A percentile compares a stretch with the other conserved stretches of the same genome.
Evolutionary conservation across 2,329 filamentous ascomycete genomes (phyloP).

Genomic region (Diplodia intermedia): DNA sequence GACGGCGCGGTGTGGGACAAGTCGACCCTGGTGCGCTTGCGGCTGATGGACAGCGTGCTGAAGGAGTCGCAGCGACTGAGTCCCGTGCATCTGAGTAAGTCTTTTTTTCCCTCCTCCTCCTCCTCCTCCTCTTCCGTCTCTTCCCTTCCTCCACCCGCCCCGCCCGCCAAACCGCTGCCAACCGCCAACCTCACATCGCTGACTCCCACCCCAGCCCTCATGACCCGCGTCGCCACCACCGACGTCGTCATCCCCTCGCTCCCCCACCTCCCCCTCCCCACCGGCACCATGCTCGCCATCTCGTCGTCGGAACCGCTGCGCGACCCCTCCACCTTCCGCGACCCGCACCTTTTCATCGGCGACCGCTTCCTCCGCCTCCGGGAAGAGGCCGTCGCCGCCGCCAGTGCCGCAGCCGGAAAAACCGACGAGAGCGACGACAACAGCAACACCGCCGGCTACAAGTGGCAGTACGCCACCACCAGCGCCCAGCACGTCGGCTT

Average conservation of each 20-base stretch:
- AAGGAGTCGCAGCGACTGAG: conserved; percentile 33
- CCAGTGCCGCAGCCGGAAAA: too few species aligned
- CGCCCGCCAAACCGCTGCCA: background rate
- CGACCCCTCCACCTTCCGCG: background rate
- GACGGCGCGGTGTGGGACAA: conserved; percentile 2
- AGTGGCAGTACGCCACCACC: conserved; percentile 12
- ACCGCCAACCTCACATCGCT: too few species aligned
- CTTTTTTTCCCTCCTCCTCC: too few species aligned
- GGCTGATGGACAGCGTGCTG: conserved; percentile 27
- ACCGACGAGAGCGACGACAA: too few species aligned
- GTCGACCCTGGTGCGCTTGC: background rate
- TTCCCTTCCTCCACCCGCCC: background rate
- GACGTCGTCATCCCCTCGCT: background rate
- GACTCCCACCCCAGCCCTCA: background rate
- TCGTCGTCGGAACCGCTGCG: background rate
- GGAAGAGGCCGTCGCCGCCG: too few species aligned
- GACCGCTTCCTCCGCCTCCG: background rate
- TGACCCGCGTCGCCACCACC: background rate
- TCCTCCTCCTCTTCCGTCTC: too few species aligned
- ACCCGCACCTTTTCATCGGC: background rate
- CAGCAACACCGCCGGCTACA: background rate
- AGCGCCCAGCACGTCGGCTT: background rate
- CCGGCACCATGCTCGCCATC: background rate
- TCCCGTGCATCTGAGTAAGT: conserved; percentile 24
- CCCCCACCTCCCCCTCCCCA: background rate